Conservation (phyloP, 1,284 basidiomycete species). For the Boletellus sp. region DNA sequence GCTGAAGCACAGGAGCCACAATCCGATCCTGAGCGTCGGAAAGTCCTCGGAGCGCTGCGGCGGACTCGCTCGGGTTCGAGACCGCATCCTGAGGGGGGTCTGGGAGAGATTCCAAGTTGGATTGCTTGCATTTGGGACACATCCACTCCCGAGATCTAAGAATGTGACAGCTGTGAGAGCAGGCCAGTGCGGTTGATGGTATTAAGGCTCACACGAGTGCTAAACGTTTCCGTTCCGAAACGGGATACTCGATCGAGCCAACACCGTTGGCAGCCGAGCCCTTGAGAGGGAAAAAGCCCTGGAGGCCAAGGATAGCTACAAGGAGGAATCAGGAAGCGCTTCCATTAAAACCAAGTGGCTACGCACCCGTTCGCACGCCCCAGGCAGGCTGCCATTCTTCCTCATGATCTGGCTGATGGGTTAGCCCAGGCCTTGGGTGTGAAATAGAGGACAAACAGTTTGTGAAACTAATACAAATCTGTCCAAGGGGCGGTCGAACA, state of each 20-base stretch:
- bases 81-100: conserved; percentile 43
- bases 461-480: conserved; percentile 94
- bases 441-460: conserved; percentile 54
- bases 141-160: conserved; percentile 79
- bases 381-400: conserved; percentile 96
- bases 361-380: conserved; percentile 87
- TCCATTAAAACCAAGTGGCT: conserved; percentile 21
- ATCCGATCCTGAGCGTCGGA: conserved; percentile 12
- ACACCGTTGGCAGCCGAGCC: conserved; percentile 89
- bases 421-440: conserved; percentile 23
- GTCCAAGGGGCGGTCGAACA: conserved; percentile 7
- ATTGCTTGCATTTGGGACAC: conserved; percentile 70
- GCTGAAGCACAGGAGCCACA: conserved; percentile 12
- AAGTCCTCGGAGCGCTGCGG: conserved; percentile 27
- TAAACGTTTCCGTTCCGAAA: conserved; percentile 75
- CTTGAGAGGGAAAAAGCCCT: conserved; percentile 87
- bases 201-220: conserved; percentile 62
- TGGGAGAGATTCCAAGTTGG: conserved; percentile 68
- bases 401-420: conserved; percentile 61
- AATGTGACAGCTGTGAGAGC: conserved; percentile 16
- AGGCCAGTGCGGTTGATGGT: conserved; percentile 7
- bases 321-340: conserved; percentile 9
- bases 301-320: conserved; percentile 83
- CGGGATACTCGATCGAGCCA: conserved; percentile 82
- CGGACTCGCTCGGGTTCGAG: conserved; percentile 19